Base-by-base conservation (phyloP, 129 eudicot genomes). In the Artemisia tridentata region DNA sequence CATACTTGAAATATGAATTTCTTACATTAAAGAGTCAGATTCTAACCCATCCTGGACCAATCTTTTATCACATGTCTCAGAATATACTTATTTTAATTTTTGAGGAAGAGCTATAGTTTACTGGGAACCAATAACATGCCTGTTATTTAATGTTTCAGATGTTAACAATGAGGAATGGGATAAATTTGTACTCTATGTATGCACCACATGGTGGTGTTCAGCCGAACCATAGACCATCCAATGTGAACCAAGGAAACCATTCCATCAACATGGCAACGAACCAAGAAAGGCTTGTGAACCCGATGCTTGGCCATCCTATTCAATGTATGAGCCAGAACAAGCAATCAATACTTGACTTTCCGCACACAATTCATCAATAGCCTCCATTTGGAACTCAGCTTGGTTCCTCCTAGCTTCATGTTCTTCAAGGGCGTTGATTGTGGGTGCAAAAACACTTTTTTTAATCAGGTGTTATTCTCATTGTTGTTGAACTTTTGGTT, bases 101-200 rank as follows among this genome's bases (percentile, higher is more conserved):
- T 55, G 61, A 55, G 5, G 27, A 23, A 9, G 16, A 14, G 10
- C n/a, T 17, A 17, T 7, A 38, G 1, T 15, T 14, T 23, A 20
- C 15, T 6, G 45, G 23, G 56, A 17, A 63, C 20, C 34, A 20
- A 50, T 23, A 3, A 34, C 0, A 41, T 49, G 15, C 0, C 23
- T 49, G 11, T 48, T 61, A 56, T 56, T 60, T 34, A 10, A 2
- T 20, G 41, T 50, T 78, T 50, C 84, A 92, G 98, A 86, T 92
- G 96, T 68, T 92, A 63, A 86, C 98, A 41, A 81, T 89, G 98
- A 86, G 96, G 56, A 86, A 92, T 15, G 96, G 96, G 16, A 75
- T 92, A 10, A 89, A 79, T 79, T 74, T 88, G 72, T 82, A 92
- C 65, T 88, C 96, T 53, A 66, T 81, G 76, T 82, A 85, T 78